Evolutionary conservation across 2,329 filamentous ascomycete species (phyloP), one percentile per base, ranked within the genome.

Genomic region (Fusarium scirpi): DNA sequence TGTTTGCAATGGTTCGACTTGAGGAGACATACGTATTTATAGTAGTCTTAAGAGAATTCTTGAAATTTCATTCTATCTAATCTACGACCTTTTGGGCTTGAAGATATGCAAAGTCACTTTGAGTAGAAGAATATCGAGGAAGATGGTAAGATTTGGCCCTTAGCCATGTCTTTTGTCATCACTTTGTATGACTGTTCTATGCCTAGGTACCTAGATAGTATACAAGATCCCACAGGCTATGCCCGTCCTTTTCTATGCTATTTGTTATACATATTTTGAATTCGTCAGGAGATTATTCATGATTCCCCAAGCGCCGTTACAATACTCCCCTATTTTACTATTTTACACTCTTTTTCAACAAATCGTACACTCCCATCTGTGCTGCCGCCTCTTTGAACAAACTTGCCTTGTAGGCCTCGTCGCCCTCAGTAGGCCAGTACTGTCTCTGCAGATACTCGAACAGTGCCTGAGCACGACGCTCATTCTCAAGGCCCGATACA

Each of bases 341-440:
- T 30, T 69, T 62, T 49, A 48, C 60, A 52, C 44, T 72, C 24
- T 67, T 68, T 10, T 58, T 71, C 51, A 81, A 58, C 11, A 78
- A 38, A 29, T 82, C 77, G 55, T 80, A 79, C 67, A 83, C 80
- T 46, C 83, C 83, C 83, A 85, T 85, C 70, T 84, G 76, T 58
- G 65, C 70, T n/a, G 81, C 80, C 53, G 76, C 82, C 46, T 78
- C 73, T 24, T 76, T 69, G 32, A 82, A 74, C 20, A 76, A 62
- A 22, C 58, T 69, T 49, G 74, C 74, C 45, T 72, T 72, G 10
- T 76, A 64, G 12, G 70, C 69, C 34, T 74, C 71, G 6, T 59
- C 72, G 11, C 59, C 72, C 15, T 72, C 69, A 27, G 45, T 71
- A 12, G 79, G 78, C 77, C 82, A 78, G 22, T 80, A 79, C 48